Evolutionary conservation across 2,329 filamentous ascomycete species (phyloP).

Genomic region (Sclerotinia borealis): DNA sequence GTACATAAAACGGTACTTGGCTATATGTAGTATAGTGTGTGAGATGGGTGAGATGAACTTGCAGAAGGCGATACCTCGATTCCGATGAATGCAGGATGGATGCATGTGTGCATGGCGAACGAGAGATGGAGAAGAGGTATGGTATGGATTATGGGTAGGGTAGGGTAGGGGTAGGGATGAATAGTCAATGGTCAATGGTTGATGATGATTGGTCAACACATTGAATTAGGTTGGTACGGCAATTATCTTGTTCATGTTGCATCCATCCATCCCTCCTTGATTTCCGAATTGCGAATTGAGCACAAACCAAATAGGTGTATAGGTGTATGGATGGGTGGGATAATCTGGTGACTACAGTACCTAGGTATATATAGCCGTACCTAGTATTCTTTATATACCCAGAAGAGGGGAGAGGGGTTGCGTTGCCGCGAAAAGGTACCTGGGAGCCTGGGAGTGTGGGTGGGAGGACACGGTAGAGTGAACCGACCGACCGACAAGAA

Average conservation of each 20-base stretch:
- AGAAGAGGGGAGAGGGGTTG: neutral
- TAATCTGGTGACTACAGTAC: neutral
- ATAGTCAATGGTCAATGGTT: neutral
- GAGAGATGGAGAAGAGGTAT: constrained; percentile 2
- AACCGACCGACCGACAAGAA: neutral
- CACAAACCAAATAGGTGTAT: too few relatives aligned
- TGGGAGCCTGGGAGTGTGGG: too few relatives aligned
- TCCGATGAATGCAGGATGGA: neutral
- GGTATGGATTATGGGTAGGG: constrained; percentile 1
- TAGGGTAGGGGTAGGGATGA: neutral
- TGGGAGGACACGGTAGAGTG: constrained; percentile 1
- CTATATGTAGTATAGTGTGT: neutral
- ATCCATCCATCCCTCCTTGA: neutral
- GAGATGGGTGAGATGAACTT: neutral
- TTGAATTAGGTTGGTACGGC: neutral
- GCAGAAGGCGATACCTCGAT: neutral
- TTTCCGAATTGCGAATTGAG: neutral
- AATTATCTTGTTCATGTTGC: too few relatives aligned
- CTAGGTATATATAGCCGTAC: too few relatives aligned
- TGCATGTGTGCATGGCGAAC: neutral
- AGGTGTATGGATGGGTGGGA: neutral
- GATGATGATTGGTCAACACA: neutral
- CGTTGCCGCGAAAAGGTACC: neutral
- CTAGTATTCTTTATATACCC: too few relatives aligned
- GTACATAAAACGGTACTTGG: constrained; percentile 1